Conservation (phyloP, 495 filamentous ascomycete genomes). For the Penicillium lagena region DNA sequence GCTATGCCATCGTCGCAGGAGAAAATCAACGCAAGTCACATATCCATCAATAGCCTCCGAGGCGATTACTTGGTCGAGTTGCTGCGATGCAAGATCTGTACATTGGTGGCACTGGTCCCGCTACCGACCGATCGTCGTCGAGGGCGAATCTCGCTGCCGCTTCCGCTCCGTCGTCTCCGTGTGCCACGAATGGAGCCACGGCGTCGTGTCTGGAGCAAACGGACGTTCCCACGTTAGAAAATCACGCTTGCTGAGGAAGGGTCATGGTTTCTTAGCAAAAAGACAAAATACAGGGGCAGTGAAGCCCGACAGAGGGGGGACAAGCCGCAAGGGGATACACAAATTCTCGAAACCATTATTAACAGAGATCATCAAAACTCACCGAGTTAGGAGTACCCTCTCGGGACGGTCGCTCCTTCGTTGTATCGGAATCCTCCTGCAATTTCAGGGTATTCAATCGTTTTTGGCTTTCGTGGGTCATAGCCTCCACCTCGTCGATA, state of each 20-base stretch:
- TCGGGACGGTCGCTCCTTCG: conserved; percentile 40
- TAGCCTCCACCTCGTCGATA: conserved; percentile 64
- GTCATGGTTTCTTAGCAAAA: conserved; percentile 37
- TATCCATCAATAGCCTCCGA: conserved; percentile 21
- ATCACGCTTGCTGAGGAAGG: conserved; percentile 36
- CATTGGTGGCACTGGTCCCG: conserved; percentile 28
- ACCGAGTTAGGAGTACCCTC: conserved; percentile 39
- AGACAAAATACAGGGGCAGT: conserved; percentile 20
- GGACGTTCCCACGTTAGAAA: conserved; percentile 48
- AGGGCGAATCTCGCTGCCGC: conserved; percentile 39
- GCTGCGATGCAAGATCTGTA: conserved; percentile 40
- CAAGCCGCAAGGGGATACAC: conserved; percentile 10
- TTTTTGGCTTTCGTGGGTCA: conserved; percentile 77
- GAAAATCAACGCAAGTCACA: conserved; percentile 24
- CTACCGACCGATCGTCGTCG: conserved; percentile 39
- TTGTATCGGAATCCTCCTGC: conserved; percentile 56
- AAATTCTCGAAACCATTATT: conserved; percentile 11
- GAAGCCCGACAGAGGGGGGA: conserved; percentile 4
- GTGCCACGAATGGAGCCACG: conserved; percentile 35
- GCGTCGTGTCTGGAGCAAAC: conserved; percentile 46
- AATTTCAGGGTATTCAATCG: conserved; percentile 78
- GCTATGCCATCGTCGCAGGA: conserved; percentile 34
- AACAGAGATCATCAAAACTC: conserved; percentile 27
- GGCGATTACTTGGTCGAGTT: conserved; percentile 36
- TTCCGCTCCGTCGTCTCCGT: conserved; percentile 41